Evolutionary conservation across 768 basidiomycete genomes (phyloP).

Genomic region (Epithele typhae): DNA sequence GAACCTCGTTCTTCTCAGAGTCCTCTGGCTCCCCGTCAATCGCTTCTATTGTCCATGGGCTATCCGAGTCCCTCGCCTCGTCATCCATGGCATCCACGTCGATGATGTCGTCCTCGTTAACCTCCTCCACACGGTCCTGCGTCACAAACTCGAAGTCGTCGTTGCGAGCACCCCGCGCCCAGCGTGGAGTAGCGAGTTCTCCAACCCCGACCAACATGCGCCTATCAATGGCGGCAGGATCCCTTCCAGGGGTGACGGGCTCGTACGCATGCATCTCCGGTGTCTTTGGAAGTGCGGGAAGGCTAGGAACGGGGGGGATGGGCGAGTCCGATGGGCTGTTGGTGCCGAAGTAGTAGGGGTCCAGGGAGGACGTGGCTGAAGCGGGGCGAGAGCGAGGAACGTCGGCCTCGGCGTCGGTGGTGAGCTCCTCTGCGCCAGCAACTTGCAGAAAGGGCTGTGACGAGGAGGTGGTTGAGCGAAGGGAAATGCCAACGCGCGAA

Average conservation of each 20-base stretch:
- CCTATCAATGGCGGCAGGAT: conserved; percentile 81
- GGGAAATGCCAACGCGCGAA: conserved; percentile 9
- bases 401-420: conserved; percentile 43
- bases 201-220: conserved; percentile 89
- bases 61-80: conserved; percentile 61
- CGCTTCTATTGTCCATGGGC: conserved; percentile 87
- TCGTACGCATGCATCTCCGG: conserved; percentile 55
- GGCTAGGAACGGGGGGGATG: conserved; percentile 36
- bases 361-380: conserved; percentile 77
- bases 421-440: conserved; percentile 33
- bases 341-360: conserved; percentile 84
- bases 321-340: conserved; percentile 69
- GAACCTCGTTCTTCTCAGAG: conserved; percentile 58
- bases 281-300: conserved; percentile 44
- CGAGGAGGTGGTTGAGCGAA: conserved; percentile 10
- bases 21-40: conserved; percentile 69
- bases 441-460: conserved; percentile 44
- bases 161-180: conserved; percentile 55
- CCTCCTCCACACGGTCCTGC: conserved; percentile 32
- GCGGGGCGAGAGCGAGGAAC: conserved; percentile 55
- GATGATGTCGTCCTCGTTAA: conserved; percentile 28
- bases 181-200: conserved; percentile 94
- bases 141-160: conserved; percentile 24
- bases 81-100: conserved; percentile 21
- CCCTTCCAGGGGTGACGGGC: conserved; percentile 68